These are phyloP conservation scores for Eucalyptus dawsonii DNA, from an alignment of 345 rosid species.

Conservation along the genomic window DNA sequence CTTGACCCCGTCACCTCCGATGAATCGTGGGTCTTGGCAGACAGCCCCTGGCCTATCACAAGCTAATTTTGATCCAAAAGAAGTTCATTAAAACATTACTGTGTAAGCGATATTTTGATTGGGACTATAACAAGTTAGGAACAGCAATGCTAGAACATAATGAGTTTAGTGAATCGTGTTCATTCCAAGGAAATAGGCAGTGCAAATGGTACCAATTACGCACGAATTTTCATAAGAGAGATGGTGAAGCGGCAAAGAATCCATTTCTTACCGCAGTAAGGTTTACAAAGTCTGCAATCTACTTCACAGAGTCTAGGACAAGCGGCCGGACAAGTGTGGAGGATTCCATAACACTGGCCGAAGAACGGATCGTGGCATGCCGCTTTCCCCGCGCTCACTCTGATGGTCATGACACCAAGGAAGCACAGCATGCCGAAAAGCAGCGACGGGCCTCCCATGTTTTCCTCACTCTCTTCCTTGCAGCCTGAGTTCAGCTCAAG, in stretches of 20 bases:
- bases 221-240: not conserved
- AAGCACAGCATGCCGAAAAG: not conserved
- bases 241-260: not conserved
- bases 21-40: conserved; percentile 14
- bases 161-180: not conserved
- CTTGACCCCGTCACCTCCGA: conserved; percentile 11
- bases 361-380: not conserved
- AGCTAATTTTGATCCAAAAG: not conserved
- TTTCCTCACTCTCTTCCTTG: not conserved
- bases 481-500: not conserved
- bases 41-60: not conserved
- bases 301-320: conserved; percentile 2
- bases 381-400: not conserved
- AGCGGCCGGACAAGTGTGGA: conserved; percentile 1
- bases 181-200: not conserved
- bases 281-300: conserved; percentile 1
- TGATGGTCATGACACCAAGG: not conserved
- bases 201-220: not conserved
- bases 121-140: not conserved
- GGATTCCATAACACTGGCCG: not conserved
- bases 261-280: not conserved
- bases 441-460: not conserved
- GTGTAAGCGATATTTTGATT: not conserved
- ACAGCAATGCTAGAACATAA: not conserved
- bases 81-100: not conserved